Conservation (phyloP, 805 yeast species). For the Pichia insulana region DNA sequence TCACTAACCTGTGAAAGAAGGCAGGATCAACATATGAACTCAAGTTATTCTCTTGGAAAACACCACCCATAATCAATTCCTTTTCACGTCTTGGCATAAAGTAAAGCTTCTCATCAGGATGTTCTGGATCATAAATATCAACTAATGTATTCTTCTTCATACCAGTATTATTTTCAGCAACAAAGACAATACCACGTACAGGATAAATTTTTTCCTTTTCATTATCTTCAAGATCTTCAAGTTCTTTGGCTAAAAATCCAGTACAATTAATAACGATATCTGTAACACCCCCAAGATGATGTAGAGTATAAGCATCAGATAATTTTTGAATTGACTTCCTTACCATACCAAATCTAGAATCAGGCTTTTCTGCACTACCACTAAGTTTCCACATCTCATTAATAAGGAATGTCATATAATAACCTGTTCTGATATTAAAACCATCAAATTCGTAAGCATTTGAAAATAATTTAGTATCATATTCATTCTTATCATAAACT, state of each 20-base stretch:
- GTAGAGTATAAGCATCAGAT: slow-evolving; percentile 39
- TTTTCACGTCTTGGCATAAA: slow-evolving; percentile 68
- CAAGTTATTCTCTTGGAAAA: slow-evolving; percentile 19
- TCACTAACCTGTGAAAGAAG: slow-evolving; percentile 39
- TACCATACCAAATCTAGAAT: slow-evolving; percentile 39
- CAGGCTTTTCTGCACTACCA: slow-evolving; percentile 9
- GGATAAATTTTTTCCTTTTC: slow-evolving; percentile 31
- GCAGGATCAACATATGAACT: slow-evolving; percentile 30
- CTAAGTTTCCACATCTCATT: slow-evolving; percentile 21
- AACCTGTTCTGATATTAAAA: slow-evolving; percentile 23
- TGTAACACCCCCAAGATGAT: slow-evolving; percentile 32
- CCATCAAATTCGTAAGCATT: slow-evolving; percentile 40
- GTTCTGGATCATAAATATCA: slow-evolving; percentile 15
- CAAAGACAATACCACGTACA: slow-evolving; percentile 52
- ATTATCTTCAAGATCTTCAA: slow-evolving; percentile 33
- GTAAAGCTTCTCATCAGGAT: slow-evolving; percentile 40
- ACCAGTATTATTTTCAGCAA: slow-evolving; percentile 35
- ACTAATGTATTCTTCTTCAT: slow-evolving; percentile 27
- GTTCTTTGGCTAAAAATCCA: slow-evolving; percentile 39
- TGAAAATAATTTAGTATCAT: slow-evolving; percentile 24
- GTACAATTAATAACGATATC: slow-evolving; percentile 49
- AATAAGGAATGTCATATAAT: slow-evolving; percentile 25
- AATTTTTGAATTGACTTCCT: slow-evolving; percentile 36
- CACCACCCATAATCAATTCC: slow-evolving; percentile 62
- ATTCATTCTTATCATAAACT: slow-evolving; percentile 28